Percentiles rank a stretch among this genome's conserved stretches.
Conservation (phyloP, 2,329 filamentous ascomycete genomes). For the Fusarium zealandicum region DNA sequence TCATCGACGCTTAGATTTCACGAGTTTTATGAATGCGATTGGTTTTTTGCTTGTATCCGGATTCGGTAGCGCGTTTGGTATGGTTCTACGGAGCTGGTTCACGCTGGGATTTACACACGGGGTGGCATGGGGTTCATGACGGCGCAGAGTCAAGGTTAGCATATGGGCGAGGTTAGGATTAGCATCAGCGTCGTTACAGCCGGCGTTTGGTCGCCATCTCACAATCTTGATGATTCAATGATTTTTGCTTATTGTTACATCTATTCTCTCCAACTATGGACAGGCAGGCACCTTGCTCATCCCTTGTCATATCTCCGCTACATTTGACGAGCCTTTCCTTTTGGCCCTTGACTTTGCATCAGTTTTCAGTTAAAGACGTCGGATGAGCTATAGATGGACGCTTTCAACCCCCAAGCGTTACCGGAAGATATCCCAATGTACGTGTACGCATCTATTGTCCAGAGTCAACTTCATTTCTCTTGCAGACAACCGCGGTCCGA, state of each 20-base stretch:
- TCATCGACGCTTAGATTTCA: conserved; percentile 29
- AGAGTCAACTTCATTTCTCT: conserved; percentile 21
- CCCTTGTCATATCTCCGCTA: not conserved
- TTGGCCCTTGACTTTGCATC: not conserved
- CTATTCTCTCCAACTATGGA: conserved; percentile 2
- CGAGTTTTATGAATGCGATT: not conserved
- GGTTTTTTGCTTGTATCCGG: not conserved
- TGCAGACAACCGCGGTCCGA: conserved; percentile 33
- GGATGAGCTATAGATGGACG: conserved; percentile 62
- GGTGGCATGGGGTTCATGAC: not conserved
- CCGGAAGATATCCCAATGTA: conserved; percentile 67
- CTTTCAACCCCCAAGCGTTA: conserved; percentile 69
- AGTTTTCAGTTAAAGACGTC: conserved; percentile 48
- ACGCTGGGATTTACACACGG: not conserved
- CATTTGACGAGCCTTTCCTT: conserved; percentile 14
- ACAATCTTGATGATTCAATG: conserved; percentile 22
- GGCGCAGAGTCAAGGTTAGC: conserved; percentile 8
- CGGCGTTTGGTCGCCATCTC: conserved; percentile 23
- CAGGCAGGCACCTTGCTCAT: conserved; percentile 1
- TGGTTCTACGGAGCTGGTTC: conserved; percentile 3
- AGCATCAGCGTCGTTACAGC: conserved; percentile 4
- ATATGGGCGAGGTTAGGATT: conserved; percentile 19
- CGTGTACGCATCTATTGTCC: conserved; percentile 67
- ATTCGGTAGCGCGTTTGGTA: not conserved
- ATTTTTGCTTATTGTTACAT: conserved; percentile 16